These are phyloP conservation scores for Glaciozyma martinii DNA, from an alignment of 768 basidiomycete genomes.

Conservation along the genomic window DNA sequence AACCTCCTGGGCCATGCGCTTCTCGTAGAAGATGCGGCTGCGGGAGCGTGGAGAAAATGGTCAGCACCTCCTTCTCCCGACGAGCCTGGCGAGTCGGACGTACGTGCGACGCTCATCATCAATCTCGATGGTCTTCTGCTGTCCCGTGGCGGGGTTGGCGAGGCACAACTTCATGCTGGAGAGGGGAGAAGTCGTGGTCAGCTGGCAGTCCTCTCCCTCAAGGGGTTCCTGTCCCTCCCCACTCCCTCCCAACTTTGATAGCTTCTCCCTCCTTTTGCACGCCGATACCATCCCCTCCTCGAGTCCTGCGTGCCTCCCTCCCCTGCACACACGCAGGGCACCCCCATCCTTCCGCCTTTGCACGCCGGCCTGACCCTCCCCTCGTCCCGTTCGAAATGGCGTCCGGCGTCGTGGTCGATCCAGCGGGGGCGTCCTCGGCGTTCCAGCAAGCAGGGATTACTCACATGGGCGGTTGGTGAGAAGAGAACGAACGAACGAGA, in stretches of 20 bases:
- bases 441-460: not conserved
- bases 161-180: slow-evolving; percentile 92
- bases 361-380: too few relatives aligned
- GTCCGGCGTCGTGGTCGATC: not conserved
- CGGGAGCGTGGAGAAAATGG: not conserved
- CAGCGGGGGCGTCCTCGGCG: not conserved
- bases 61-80: slow-evolving; percentile 10
- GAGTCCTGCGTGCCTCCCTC: too few relatives aligned
- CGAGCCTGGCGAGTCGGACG: slow-evolving; percentile 36
- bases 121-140: slow-evolving; percentile 89
- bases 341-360: too few relatives aligned
- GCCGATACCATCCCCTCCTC: too few relatives aligned
- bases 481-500: not conserved
- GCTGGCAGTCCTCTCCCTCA: not conserved
- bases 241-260: not conserved
- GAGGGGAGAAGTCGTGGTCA: not conserved
- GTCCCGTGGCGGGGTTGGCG: slow-evolving; percentile 94
- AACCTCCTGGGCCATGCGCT: slow-evolving; percentile 93
- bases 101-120: slow-evolving; percentile 84
- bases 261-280: not conserved
- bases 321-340: too few relatives aligned
- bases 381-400: not conserved
- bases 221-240: not conserved
- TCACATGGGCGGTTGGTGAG: not conserved
- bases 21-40: slow-evolving; percentile 93